A percentile compares a stretch with the other conserved stretches of the same genome.
Conservation (phyloP, 202 grass and related monocot species). For the Setaria viridis region DNA sequence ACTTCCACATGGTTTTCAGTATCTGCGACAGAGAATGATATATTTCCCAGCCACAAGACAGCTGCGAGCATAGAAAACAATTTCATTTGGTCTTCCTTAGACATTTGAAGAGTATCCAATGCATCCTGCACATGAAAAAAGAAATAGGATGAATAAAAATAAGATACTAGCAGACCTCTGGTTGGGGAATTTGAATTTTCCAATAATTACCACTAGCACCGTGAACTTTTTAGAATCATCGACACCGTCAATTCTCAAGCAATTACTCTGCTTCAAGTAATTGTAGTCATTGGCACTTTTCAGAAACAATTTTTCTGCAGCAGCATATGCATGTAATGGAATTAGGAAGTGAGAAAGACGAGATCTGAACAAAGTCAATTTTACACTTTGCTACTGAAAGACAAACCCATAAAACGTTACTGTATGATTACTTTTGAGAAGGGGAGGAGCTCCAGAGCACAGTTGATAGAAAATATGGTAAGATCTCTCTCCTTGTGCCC, state of each 20-base stretch:
- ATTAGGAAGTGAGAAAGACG: conserved; percentile 1
- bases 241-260: conserved; percentile 83
- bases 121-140: conserved; percentile 63
- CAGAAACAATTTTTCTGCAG: conserved; percentile 87
- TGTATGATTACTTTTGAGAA: conserved; percentile 71
- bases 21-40: conserved; percentile 88
- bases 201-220: conserved; percentile 66
- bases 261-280: conserved; percentile 91
- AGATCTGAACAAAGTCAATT: conserved; percentile 1
- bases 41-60: conserved; percentile 93
- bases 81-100: conserved; percentile 84
- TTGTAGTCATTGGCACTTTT: conserved; percentile 75
- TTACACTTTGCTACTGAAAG: not conserved
- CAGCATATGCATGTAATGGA: conserved; percentile 31
- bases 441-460: conserved; percentile 74
- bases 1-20: conserved; percentile 98
- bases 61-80: conserved; percentile 87
- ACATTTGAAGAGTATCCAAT: conserved; percentile 79
- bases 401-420: not conserved
- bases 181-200: conserved; percentile 23
- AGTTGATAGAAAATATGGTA: conserved; percentile 99
- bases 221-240: conserved; percentile 85
- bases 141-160: conserved; percentile 36
- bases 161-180: conserved; percentile 15
- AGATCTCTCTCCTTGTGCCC: conserved; percentile 82